Conservation (phyloP, 2,329 filamentous ascomycete species). For the Alternaria brassicae region DNA sequence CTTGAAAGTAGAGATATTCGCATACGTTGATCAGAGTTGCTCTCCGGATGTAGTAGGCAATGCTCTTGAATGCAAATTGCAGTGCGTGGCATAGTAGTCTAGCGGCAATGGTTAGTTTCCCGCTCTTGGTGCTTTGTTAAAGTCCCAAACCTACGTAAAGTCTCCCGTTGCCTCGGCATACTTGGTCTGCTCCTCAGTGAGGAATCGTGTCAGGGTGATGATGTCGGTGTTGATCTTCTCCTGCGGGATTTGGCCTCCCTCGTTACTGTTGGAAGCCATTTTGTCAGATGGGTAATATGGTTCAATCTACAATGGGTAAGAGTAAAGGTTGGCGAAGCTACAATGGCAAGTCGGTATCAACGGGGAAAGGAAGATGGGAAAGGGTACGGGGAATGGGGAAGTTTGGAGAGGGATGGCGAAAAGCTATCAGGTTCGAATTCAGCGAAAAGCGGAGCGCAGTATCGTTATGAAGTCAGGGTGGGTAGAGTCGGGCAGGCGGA, state of each 20-base stretch:
- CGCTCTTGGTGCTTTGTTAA: too few relatives aligned
- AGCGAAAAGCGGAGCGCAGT: constrained; percentile 25
- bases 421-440: constrained; percentile 13
- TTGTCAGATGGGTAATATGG: constrained; percentile 6
- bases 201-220: constrained; percentile 90
- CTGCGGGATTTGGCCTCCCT: constrained; percentile 60
- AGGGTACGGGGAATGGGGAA: constrained; percentile 12
- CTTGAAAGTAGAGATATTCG: not conserved
- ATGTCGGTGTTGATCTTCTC: constrained; percentile 96
- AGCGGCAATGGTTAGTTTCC: constrained; percentile 11
- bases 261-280: constrained; percentile 54
- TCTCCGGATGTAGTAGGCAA: constrained; percentile 98
- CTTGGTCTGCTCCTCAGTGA: constrained; percentile 95
- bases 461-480: constrained; percentile 44
- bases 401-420: constrained; percentile 10
- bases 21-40: constrained; percentile 84
- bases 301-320: not conserved
- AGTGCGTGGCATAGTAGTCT: constrained; percentile 96
- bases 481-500: constrained; percentile 51
- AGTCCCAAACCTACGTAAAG: constrained; percentile 77
- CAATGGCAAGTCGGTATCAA: not conserved
- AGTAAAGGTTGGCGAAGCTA: not conserved
- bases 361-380: constrained; percentile 7
- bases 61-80: constrained; percentile 99
- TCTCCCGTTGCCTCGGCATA: constrained; percentile 95